phyloP scores from a whole-genome alignment of 129 eudicot genomes.

The Logfia minima region DNA sequence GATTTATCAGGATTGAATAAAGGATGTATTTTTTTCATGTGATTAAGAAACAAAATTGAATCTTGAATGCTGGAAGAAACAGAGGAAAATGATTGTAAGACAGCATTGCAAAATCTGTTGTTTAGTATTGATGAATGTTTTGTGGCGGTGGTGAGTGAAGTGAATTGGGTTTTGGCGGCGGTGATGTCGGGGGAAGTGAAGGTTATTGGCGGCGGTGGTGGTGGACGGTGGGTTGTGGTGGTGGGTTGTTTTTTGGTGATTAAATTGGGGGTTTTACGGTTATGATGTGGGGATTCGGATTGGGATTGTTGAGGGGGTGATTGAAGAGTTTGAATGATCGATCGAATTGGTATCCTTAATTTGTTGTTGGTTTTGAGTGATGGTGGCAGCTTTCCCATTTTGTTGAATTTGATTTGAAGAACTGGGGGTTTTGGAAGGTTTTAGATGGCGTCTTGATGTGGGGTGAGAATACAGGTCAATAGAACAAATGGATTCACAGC shows the following conservation, averaged over 20 bases:
- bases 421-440: background rate
- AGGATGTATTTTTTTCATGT: conserved; percentile 19
- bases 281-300: background rate
- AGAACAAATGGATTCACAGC: too few species aligned
- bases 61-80: background rate
- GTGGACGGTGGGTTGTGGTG: background rate
- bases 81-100: background rate
- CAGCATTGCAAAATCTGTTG: background rate
- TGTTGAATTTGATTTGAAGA: background rate
- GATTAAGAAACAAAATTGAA: background rate
- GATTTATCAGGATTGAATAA: conserved; percentile 65
- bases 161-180: background rate
- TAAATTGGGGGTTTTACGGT: background rate
- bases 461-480: background rate
- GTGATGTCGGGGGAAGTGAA: conserved; percentile 5
- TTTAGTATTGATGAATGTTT: background rate
- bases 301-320: background rate
- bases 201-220: background rate
- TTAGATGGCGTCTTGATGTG: background rate
- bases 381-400: background rate
- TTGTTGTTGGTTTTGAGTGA: background rate
- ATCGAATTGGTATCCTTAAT: background rate
- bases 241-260: background rate
- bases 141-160: background rate
- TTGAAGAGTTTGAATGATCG: background rate